These are phyloP conservation scores for Suillus sp. DNA, from an alignment of 768 basidiomycete species.

Conservation along the genomic window DNA sequence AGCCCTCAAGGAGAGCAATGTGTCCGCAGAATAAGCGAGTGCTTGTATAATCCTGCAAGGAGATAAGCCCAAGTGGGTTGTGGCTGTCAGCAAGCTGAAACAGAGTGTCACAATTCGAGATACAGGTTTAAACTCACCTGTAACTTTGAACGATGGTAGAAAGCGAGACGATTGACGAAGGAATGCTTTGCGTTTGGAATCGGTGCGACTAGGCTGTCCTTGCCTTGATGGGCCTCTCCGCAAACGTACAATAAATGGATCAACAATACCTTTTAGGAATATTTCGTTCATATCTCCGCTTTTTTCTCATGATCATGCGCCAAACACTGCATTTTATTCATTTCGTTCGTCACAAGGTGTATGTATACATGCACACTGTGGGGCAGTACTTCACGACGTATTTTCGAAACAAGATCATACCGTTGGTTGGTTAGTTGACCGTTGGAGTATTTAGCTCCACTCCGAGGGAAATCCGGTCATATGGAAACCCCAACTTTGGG, in stretches of 20 bases:
- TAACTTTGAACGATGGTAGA: not conserved
- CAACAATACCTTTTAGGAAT: constrained; percentile 13
- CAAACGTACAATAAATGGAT: constrained; percentile 11
- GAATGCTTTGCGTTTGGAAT: constrained; percentile 8
- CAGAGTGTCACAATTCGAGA: not conserved
- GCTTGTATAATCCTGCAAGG: constrained; percentile 21
- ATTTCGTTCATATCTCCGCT: constrained; percentile 16
- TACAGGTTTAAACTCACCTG: not conserved
- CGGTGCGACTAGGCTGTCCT: constrained; percentile 23
- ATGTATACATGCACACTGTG: not conserved
- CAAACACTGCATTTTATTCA: constrained; percentile 7
- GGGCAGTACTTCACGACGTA: not conserved
- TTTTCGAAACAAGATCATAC: not conserved
- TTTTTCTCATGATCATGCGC: constrained; percentile 26
- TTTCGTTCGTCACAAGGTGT: not conserved
- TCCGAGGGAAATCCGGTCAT: not conserved
- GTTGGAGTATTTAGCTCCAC: too few relatives aligned
- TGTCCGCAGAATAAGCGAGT: constrained; percentile 17
- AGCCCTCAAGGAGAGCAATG: constrained; percentile 10
- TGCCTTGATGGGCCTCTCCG: constrained; percentile 27
- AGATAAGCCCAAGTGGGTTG: constrained; percentile 2
- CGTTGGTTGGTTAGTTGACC: too few relatives aligned
- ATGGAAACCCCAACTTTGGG: not conserved
- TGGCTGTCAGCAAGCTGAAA: constrained; percentile 8
- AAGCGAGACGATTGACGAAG: constrained; percentile 8